Evolutionary conservation across 2,329 filamentous ascomycete genomes (phyloP), one percentile per base, ranked within the genome.

Genomic region (Calonectria henricotiae): DNA sequence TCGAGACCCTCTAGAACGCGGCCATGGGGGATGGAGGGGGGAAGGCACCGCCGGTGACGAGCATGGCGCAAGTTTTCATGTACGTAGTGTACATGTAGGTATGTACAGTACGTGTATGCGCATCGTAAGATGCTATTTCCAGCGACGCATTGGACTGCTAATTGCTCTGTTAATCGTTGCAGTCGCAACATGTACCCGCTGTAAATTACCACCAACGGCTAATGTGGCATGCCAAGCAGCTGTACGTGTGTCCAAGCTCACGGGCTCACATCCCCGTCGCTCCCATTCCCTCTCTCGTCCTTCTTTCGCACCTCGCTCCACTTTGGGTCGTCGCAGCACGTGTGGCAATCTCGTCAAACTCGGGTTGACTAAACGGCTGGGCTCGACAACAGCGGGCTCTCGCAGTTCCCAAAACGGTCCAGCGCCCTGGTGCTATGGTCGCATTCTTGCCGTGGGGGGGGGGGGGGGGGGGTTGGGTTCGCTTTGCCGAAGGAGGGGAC

Each of bases 321-420:
- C 51, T 58, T 58, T 58, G 20, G 35, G 51, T 25, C 51, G 32
- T 58, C 23, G 32, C 20, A 58, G 51, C 55, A 61, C 67, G 68
- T 64, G 68, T 70, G 68, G 68, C 68, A 43, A 62, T 68, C 63
- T 65, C 58, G 61, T 65, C 68, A 54, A 35, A 49, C 35, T 25
- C 49, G 60, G 64, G 43, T 55, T 65, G 60, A 46, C 54, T 47
- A n/a, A 58, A 63, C 66, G 60, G 66, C 35, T 41, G 20, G 65
- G 58, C 41, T 51, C 58, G 47, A 49, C 46, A 32, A 49, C 46
- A 32, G 6, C 20, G 44, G 58, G 39, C 39, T 47, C 20, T 35
- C 43, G 58, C 58, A 23, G 65, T 67, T 62, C 65, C 30, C 27
- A 30, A 35, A 58, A 55, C 15, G 51, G 46, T 25, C 64, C 54